A percentile compares a stretch with the other conserved stretches of the same genome.
Conservation (phyloP, 139 green algal species). For the Auxenochlorella pyrenoidosa region DNA sequence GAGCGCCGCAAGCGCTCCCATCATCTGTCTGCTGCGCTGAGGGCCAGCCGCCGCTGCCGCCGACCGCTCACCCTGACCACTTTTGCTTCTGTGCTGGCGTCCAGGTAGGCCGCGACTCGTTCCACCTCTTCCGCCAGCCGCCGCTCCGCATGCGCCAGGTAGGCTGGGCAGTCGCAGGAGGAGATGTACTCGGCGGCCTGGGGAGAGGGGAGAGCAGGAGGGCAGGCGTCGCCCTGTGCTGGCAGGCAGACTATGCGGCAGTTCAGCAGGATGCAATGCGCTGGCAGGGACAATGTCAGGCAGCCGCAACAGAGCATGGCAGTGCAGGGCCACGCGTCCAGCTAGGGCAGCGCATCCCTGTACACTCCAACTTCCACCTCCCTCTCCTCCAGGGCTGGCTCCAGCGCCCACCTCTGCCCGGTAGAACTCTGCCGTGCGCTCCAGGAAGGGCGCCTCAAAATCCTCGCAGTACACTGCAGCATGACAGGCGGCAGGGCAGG, state of each 20-base stretch:
- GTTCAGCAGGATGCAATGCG: too few relatives aligned
- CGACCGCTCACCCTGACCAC: constrained; percentile 32
- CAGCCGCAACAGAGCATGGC: too few relatives aligned
- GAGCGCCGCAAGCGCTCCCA: too few relatives aligned
- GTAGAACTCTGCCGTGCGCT: constrained; percentile 90
- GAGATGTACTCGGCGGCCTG: constrained; percentile 86
- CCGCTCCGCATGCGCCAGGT: constrained; percentile 85
- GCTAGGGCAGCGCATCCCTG: too few relatives aligned
- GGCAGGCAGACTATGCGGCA: not conserved
- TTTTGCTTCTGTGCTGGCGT: constrained; percentile 16
- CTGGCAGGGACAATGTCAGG: too few relatives aligned
- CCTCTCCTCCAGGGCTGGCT: too few relatives aligned
- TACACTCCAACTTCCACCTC: too few relatives aligned
- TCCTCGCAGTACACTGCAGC: constrained; percentile 85
- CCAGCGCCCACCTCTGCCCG: constrained; percentile 36
- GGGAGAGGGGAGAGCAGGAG: constrained; percentile 44
- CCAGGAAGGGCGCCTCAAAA: constrained; percentile 93
- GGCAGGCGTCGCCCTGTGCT: not conserved
- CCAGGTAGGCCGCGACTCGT: constrained; percentile 50
- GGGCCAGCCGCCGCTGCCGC: too few relatives aligned
- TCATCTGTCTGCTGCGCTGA: too few relatives aligned
- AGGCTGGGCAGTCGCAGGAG: constrained; percentile 86
- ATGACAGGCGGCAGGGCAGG: not conserved
- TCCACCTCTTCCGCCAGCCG: constrained; percentile 92
- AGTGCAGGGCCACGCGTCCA: too few relatives aligned